These are phyloP conservation scores for Rubroboletus pulcherrimus DNA, from an alignment of 768 basidiomycete species.

Conservation along the genomic window DNA sequence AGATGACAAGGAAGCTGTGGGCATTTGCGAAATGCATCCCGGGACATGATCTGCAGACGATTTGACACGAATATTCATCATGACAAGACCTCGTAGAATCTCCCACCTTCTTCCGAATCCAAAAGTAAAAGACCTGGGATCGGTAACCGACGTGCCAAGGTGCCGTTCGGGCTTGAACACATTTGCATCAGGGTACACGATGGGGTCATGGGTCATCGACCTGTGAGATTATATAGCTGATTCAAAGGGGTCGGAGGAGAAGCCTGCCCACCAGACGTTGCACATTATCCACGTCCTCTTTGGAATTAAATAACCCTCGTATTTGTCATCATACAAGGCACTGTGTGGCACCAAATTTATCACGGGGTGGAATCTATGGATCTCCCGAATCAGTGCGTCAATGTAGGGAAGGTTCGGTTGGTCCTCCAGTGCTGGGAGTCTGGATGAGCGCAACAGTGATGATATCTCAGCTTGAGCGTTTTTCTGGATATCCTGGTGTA, in stretches of 20 bases:
- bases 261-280: constrained; percentile 7
- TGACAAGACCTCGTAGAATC: neutral
- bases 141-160: constrained; percentile 10
- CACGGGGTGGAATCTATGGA: constrained; percentile 15
- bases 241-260: neutral
- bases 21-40: too few relatives aligned
- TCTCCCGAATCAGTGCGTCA: constrained; percentile 23
- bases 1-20: too few relatives aligned
- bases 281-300: constrained; percentile 12
- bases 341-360: constrained; percentile 19
- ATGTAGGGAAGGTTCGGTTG: constrained; percentile 25
- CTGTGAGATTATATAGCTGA: constrained; percentile 8
- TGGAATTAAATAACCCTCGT: constrained; percentile 10
- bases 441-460: constrained; percentile 16
- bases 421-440: constrained; percentile 26
- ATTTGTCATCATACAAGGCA: constrained; percentile 6
- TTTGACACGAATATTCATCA: neutral
- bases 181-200: constrained; percentile 27
- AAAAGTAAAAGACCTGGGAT: constrained; percentile 19
- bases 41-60: constrained; percentile 7
- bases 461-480: constrained; percentile 26
- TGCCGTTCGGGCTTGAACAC: constrained; percentile 29
- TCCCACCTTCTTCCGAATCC: constrained; percentile 19
- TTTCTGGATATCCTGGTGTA: constrained; percentile 21
- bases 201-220: constrained; percentile 32